Evolutionary conservation across 73 alveolate species (phyloP), one percentile per base, ranked within the genome.

Genomic region (Tetrahymena thermophila): DNA sequence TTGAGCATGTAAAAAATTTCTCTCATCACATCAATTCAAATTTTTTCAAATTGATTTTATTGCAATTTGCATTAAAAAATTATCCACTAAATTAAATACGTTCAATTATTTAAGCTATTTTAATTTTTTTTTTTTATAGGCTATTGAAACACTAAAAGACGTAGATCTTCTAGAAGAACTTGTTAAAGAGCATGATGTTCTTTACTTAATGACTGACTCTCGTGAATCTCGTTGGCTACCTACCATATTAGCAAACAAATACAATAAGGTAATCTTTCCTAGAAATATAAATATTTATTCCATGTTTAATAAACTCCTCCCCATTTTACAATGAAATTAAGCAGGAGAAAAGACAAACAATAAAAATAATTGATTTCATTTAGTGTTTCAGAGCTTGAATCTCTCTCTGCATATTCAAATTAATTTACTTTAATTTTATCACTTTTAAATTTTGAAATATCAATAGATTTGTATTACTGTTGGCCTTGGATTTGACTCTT

Each of bases 161-260:
- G 89, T 97, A 13, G 94, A 96, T 71, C 94, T 93, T 34, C 96
- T 99, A 35, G 99, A 98, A 95, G 97, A 96, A 25, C 98, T 98
- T 43, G 97, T 99, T 8, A 85, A 97, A 84, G 97, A 95, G 10
- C 99, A 98, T 96, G 99, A 99, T 98, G 98, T 97, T 6, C 96
- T 99, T 71, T 99, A 98, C 95, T 95, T 98, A 43, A 96, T 99
- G 31, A 98, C 99, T 10, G 99, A 99, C 96, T 97, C 99, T 19
- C 97, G 99, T 85, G 99, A 99, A 96, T 95, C 99, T 23, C 97
- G 99, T 96, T 99, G 99, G 99, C 96, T 98, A 28, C 99, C 99
- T 16, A 99, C 99, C 1, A 99, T 99, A 31, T 94, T 98, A 17
- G 96, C 99, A n/a, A 95, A 96, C 94, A 98, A 97, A 15, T 98